A percentile compares a stretch with the other conserved stretches of the same genome.
phyloP scores from a whole-genome alignment of 2,329 filamentous ascomycete genomes.

The Mycosphaerelloides madeirae region DNA sequence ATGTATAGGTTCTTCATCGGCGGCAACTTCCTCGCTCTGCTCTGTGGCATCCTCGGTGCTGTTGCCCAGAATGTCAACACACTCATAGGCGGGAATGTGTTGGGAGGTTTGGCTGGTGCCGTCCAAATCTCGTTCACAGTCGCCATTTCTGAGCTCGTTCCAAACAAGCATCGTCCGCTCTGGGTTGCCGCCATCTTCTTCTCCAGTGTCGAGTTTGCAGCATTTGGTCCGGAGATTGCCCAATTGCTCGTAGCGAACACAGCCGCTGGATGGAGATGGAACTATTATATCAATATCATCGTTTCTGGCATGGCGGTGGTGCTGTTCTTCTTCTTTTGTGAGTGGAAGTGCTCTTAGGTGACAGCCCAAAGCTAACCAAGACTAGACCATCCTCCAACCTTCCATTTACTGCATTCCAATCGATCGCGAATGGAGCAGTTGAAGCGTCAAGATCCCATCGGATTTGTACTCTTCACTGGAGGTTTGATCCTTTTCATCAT shows the following conservation, averaged over 20 bases:
- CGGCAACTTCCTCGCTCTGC: slow-evolving; percentile 12
- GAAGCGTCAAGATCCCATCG: slow-evolving; percentile 1
- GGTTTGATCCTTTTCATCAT: slow-evolving; percentile 22
- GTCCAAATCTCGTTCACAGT: slow-evolving; percentile 14
- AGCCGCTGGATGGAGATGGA: slow-evolving; percentile 33
- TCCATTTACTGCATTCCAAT: slow-evolving; percentile 2
- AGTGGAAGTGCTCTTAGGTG: not conserved
- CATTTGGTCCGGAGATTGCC: slow-evolving; percentile 47
- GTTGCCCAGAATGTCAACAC: slow-evolving; percentile 10
- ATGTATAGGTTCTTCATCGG: slow-evolving; percentile 10
- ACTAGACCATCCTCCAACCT: slow-evolving; percentile 2
- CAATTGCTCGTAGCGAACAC: slow-evolving; percentile 43
- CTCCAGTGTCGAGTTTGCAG: slow-evolving; percentile 39
- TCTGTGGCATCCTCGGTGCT: slow-evolving; percentile 12
- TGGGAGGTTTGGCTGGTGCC: slow-evolving; percentile 11
- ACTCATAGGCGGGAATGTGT: slow-evolving; percentile 11
- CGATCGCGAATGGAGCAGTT: slow-evolving; percentile 2
- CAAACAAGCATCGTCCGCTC: slow-evolving; percentile 25
- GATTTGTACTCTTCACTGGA: slow-evolving; percentile 10
- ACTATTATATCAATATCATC: slow-evolving; percentile 4
- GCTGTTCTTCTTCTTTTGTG: slow-evolving; percentile 5
- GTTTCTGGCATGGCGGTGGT: not conserved
- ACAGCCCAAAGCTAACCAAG: not conserved
- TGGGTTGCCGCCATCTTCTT: slow-evolving; percentile 39
- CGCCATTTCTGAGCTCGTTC: slow-evolving; percentile 12